Evolutionary conservation across 768 basidiomycete species (phyloP).

Genomic region (Stropharia rugosoannulata): DNA sequence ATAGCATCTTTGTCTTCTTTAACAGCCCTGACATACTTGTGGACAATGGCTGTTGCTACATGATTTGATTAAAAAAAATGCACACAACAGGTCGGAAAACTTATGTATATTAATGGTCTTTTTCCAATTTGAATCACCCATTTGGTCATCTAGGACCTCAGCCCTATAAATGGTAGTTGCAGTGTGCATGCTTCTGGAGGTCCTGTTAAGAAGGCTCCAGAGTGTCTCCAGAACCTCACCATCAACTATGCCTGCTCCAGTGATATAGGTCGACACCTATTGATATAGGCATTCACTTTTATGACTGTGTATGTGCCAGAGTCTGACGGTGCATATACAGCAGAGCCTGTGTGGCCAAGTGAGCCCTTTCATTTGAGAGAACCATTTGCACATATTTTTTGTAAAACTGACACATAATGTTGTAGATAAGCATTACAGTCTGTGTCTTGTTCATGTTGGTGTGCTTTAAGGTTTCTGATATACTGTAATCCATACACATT

Average conservation of each 20-base stretch:
- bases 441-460: conserved; percentile 3
- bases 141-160: no score
- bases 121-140: no score
- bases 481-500: conserved; percentile 22
- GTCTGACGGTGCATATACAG: background rate
- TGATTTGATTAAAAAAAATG: no score
- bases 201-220: conserved; percentile 26
- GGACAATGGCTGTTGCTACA: no score
- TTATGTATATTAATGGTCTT: conserved; percentile 24
- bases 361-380: background rate
- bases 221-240: conserved; percentile 32
- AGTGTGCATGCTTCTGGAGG: conserved; percentile 12
- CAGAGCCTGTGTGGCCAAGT: conserved; percentile 1
- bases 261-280: conserved; percentile 25
- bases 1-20: no score
- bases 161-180: conserved; percentile 21
- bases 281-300: conserved; percentile 20
- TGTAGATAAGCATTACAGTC: conserved; percentile 12
- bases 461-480: conserved; percentile 11
- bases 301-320: conserved; percentile 29
- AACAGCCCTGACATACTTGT: no score
- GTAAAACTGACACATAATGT: conserved; percentile 19
- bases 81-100: no score
- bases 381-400: conserved; percentile 1
- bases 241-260: conserved; percentile 23